Evolutionary conservation across 163 green algal species (phyloP), one percentile per base, ranked within the genome.

Genomic region (Scenedesmus sp.): DNA sequence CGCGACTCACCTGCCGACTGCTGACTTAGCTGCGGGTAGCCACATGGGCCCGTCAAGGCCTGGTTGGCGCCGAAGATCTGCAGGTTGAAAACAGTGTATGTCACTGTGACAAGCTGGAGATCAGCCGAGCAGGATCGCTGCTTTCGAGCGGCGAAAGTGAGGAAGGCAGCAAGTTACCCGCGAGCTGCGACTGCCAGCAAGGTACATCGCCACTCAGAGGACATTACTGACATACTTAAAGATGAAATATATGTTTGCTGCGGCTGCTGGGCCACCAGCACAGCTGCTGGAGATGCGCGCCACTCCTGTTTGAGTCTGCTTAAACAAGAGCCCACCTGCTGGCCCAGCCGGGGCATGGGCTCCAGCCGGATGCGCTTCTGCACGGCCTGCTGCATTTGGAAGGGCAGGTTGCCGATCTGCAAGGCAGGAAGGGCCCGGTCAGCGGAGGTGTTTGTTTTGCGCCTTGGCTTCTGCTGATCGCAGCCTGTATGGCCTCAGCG

Each of bases 111-210:
- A 79, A 46, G 23, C 70, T 13, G 23, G 66, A 23, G 12, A 52
- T 79, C 5, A 4, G 20, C 1, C 23, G 52, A 5, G 70, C 13
- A 52, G 23, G 4, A 6, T 79, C 23, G 70, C 23, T 79, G 70
- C 23, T 79, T 52, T 52, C 70, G 70, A 79, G 23, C 23, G 70
- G 70, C 52, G 70, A 79, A 79, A 79, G 52, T 15, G 70, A 23
- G 70, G 70, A 52, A 52, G 70, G 70, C 70, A 79, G 23, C 70
- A 18, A 23, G 70, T 79, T 79, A 79, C 70, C 23, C 70, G 70
- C 70, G 23, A 79, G 70, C 70, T 79, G 70, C 70, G 70, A 79
- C 70, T 79, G 70, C 70, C 70, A 79, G 70, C 70, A 79, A 79
- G 70, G 70, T 79, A n/a, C 4, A 15, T 5, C 70, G 52, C 23